These are phyloP conservation scores for Malus hybrid DNA, from an alignment of 331 rosid genomes.

Conservation along the genomic window DNA sequence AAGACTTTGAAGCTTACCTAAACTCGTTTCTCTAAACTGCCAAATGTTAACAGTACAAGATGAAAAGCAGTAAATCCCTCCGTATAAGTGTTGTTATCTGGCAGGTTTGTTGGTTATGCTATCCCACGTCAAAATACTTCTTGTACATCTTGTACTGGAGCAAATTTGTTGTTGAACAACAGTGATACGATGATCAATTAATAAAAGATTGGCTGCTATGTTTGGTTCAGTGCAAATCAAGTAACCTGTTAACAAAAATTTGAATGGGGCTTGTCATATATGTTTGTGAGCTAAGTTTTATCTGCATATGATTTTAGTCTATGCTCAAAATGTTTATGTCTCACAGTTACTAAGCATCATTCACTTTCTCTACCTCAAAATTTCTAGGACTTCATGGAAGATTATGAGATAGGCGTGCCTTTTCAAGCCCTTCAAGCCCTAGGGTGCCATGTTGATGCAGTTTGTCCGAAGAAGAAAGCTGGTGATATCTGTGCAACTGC, in stretches of 20 bases:
- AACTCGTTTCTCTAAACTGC: background rate
- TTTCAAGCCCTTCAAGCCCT: conserved; percentile 86
- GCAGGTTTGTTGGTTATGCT: background rate
- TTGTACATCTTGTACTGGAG: background rate
- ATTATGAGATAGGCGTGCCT: conserved; percentile 76
- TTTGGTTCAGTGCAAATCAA: background rate
- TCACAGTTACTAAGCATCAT: background rate
- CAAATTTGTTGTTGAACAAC: background rate
- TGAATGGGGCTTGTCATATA: background rate
- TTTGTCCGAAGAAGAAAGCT: conserved; percentile 69
- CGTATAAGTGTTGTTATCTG: background rate
- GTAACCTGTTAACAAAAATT: background rate
- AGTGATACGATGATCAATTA: background rate
- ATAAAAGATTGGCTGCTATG: background rate
- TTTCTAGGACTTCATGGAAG: conserved; percentile 87
- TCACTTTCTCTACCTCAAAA: background rate
- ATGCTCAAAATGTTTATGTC: background rate
- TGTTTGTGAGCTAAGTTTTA: background rate
- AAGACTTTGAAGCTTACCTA: background rate
- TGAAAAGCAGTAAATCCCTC: background rate
- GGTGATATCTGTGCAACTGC: conserved; percentile 79
- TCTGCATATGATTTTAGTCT: background rate
- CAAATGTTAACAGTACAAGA: no score
- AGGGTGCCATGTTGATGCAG: conserved; percentile 82
- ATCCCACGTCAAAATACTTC: background rate